Percentiles rank a stretch among this genome's conserved stretches.
These are phyloP conservation scores for Neurospora pannonica DNA, from an alignment of 495 filamentous ascomycete genomes.

Conservation along the genomic window DNA sequence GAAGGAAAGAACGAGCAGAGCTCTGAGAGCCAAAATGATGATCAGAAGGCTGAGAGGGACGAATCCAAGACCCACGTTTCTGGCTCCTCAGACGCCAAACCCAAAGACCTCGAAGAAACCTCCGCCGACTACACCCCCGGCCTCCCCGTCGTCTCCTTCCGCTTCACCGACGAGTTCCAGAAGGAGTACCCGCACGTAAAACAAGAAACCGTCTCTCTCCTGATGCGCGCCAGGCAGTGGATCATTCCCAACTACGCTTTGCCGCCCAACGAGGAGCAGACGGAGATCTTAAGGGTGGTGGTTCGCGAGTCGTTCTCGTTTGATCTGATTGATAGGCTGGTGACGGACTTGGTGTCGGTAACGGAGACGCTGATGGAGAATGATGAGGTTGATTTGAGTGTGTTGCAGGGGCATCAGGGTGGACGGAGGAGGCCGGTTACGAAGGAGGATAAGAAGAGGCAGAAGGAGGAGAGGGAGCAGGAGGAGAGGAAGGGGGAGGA, in stretches of 20 bases:
- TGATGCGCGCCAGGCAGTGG: slow-evolving; percentile 61
- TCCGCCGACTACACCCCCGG: slow-evolving; percentile 57
- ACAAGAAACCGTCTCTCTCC: slow-evolving; percentile 54
- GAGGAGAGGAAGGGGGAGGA: slow-evolving; percentile 16
- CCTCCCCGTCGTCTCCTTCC: slow-evolving; percentile 63
- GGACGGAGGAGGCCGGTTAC: slow-evolving; percentile 10
- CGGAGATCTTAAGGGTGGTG: slow-evolving; percentile 61
- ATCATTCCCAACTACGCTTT: slow-evolving; percentile 70
- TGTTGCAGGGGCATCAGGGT: slow-evolving; percentile 26
- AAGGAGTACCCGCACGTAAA: slow-evolving; percentile 53
- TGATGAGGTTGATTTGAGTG: slow-evolving; percentile 37
- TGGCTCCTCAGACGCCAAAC: neutral
- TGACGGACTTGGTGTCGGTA: slow-evolving; percentile 45
- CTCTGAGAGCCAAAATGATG: neutral
- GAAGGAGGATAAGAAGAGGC: slow-evolving; percentile 18
- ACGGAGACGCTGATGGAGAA: slow-evolving; percentile 48
- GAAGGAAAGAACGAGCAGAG: slow-evolving; percentile 17
- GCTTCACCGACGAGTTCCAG: slow-evolving; percentile 53
- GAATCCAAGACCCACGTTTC: neutral
- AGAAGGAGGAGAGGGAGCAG: slow-evolving; percentile 9
- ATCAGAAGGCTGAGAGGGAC: slow-evolving; percentile 22
- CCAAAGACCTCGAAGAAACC: slow-evolving; percentile 13
- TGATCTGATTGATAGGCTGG: slow-evolving; percentile 55
- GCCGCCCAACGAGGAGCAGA: slow-evolving; percentile 52
- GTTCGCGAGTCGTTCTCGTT: slow-evolving; percentile 60